Percentiles rank a stretch among this genome's conserved stretches.
Conservation (phyloP, 1,139 yeast species). For the Candida albicans region DNA sequence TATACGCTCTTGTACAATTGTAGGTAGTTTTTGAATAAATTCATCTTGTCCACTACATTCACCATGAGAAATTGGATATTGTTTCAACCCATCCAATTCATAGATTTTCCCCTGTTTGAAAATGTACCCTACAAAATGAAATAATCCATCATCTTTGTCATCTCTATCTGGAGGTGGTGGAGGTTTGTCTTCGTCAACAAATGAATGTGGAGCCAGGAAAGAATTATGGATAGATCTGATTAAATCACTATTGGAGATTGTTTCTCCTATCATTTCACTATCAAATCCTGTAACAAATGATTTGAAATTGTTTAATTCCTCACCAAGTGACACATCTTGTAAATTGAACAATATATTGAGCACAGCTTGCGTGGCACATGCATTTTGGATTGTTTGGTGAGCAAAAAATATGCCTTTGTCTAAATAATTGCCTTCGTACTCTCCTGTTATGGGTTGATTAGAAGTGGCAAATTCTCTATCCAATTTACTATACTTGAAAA, state of each 20-base stretch:
- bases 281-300: constrained; percentile 57
- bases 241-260: constrained; percentile 60
- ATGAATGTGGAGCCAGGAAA: constrained; percentile 50
- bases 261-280: constrained; percentile 60
- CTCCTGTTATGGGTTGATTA: constrained; percentile 44
- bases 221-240: constrained; percentile 64
- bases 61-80: constrained; percentile 58
- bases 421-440: constrained; percentile 41
- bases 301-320: constrained; percentile 48
- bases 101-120: constrained; percentile 50
- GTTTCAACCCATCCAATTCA: constrained; percentile 67
- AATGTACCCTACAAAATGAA: constrained; percentile 62
- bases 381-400: constrained; percentile 65
- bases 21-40: constrained; percentile 44
- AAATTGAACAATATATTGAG: constrained; percentile 52
- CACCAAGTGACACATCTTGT: constrained; percentile 46
- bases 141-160: constrained; percentile 54
- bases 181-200: constrained; percentile 44
- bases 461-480: constrained; percentile 31
- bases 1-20: constrained; percentile 48
- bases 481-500: constrained; percentile 57
- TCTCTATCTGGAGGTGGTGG: constrained; percentile 30
- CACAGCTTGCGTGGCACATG: constrained; percentile 82
- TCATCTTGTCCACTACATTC: constrained; percentile 39
- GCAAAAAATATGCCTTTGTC: constrained; percentile 55